Percentiles rank a stretch among this genome's conserved stretches.
Conservation (phyloP, 2,329 filamentous ascomycete species). For the Chrysoporthe cubensis region DNA sequence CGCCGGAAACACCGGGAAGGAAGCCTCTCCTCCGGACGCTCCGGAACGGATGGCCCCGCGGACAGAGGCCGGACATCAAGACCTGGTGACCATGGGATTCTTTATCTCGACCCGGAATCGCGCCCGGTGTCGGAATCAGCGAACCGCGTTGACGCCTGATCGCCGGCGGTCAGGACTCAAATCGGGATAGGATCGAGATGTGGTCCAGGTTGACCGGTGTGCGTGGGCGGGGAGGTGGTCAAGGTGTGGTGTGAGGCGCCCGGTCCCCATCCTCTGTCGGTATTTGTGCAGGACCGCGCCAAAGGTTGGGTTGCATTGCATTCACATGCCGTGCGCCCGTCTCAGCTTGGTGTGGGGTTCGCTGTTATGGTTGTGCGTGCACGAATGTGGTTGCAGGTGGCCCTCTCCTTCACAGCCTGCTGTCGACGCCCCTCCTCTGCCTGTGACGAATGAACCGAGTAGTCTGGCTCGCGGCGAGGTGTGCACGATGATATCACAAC, state of each 20-base stretch:
- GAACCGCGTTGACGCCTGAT: not conserved
- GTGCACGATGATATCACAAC: not conserved
- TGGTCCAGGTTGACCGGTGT: not conserved
- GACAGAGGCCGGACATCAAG: conserved; percentile 1
- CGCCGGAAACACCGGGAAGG: not conserved
- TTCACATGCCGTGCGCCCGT: conserved; percentile 14
- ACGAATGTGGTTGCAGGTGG: not conserved
- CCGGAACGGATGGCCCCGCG: conserved; percentile 12
- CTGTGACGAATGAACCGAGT: not conserved
- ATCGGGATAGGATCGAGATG: not conserved
- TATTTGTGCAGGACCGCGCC: conserved; percentile 1
- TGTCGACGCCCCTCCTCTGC: not conserved
- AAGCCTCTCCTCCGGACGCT: conserved; percentile 1
- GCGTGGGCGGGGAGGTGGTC: not conserved
- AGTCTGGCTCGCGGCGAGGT: not conserved
- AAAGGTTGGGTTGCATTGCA: conserved; percentile 16
- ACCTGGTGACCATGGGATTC: conserved; percentile 4
- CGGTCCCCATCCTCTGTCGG: not conserved
- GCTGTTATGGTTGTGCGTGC: not conserved
- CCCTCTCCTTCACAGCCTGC: not conserved
- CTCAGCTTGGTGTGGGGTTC: not conserved
- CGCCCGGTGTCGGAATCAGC: not conserved
- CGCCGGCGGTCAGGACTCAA: not conserved
- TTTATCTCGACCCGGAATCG: not conserved
- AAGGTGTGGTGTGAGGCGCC: not conserved